Evolutionary conservation across 768 basidiomycete species (phyloP), one percentile per base, ranked within the genome.

Genomic region (Rhizopogon sp.): DNA sequence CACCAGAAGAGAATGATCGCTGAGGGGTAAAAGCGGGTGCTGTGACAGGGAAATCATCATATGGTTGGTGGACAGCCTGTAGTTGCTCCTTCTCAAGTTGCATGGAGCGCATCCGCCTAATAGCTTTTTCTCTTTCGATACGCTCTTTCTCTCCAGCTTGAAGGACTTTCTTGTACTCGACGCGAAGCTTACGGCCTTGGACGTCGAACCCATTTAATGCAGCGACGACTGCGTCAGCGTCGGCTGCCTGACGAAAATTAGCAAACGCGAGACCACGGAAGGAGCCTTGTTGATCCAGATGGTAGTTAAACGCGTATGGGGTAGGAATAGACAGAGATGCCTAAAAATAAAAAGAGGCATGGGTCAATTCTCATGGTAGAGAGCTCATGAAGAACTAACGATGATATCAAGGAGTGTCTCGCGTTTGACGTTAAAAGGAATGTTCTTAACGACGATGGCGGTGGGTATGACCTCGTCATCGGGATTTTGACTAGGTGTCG

Each of bases 361-460:
- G 9, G 13, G 53, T 31, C 6, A 25, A 16, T 60, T 55, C 50
- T 13, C 37, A 40, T 2, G 3, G 37, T 31, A 31, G 44, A 43
- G 60, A 45, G 16, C 2, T 7, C 1, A 39, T 51, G 58, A 60
- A 50, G 46, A 37, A 82, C 92, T 60, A 55, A 96, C 95, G 70
- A 99, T 98, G 70, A 98, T 93, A 75, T 90, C 88, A 66, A 98
- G 85, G 62, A 99, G 83, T 43, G 92, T 92, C 76, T 98, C 96
- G 67, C 92, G 87, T 75, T 94, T 92, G 62, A 98, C 93, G 65
- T 94, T 94, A 80, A 99, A 99, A 62, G 96, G 96, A 76, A 99
- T 99, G 79, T 98, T 98, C 84, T 99, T 99, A 73, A 99, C 98
- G 68, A 99, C 97, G 66, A 99, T 98, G 53, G 97, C 97, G 9